Conservation (phyloP, 768 basidiomycete genomes). For the Cystobasidium ongulense region DNA sequence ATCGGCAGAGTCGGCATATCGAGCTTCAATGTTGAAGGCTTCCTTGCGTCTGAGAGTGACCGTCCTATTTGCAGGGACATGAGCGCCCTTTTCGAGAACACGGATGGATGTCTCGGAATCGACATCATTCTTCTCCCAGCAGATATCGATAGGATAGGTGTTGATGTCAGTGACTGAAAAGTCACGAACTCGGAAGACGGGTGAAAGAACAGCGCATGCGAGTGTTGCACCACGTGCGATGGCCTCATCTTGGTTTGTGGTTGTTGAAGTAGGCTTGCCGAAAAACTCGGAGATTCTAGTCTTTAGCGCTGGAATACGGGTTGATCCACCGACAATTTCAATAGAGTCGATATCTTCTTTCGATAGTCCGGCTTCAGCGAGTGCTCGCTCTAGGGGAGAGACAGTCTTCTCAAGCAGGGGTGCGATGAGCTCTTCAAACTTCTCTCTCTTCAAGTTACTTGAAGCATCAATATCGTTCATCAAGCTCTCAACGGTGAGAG, state of each 20-base stretch:
- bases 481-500: constrained; percentile 88
- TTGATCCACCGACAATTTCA: constrained; percentile 88
- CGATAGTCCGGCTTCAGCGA: constrained; percentile 69
- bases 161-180: constrained; percentile 81
- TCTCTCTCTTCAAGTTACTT: constrained; percentile 72
- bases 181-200: constrained; percentile 94
- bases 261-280: constrained; percentile 76
- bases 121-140: constrained; percentile 69
- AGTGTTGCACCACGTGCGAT: constrained; percentile 93
- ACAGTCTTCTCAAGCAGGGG: constrained; percentile 68
- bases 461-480: constrained; percentile 91
- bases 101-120: constrained; percentile 81
- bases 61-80: constrained; percentile 85
- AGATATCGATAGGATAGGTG: constrained; percentile 79
- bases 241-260: constrained; percentile 97
- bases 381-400: constrained; percentile 65
- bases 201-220: constrained; percentile 91
- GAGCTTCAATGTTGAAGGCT: constrained; percentile 76
- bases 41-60: constrained; percentile 88
- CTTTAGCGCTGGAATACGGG: constrained; percentile 87
- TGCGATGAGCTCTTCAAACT: constrained; percentile 68
- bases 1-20: constrained; percentile 62
- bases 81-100: constrained; percentile 79
- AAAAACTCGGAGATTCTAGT: constrained; percentile 74
- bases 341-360: constrained; percentile 79